phyloP scores from a whole-genome alignment of 495 filamentous ascomycete genomes.

The Podospora australis region DNA sequence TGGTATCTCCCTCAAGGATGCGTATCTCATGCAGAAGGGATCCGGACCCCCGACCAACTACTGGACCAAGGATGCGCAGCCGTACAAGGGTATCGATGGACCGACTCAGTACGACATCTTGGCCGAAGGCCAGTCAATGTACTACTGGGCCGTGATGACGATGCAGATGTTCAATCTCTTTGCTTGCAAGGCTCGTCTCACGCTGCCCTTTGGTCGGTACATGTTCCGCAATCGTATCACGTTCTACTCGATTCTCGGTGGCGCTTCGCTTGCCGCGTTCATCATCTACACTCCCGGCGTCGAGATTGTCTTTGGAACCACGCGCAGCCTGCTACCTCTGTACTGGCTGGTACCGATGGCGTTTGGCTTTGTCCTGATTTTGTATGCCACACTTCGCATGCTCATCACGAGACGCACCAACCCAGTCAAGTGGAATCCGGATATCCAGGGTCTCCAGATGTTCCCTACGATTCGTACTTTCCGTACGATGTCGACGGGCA shows the following conservation, averaged over 20 bases:
- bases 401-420: slow-evolving; percentile 16
- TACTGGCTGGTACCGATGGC: slow-evolving; percentile 15
- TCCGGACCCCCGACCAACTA: slow-evolving; percentile 21
- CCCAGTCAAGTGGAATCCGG: slow-evolving; percentile 26
- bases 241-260: slow-evolving; percentile 23
- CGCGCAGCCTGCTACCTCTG: slow-evolving; percentile 11
- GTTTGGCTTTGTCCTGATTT: slow-evolving; percentile 12
- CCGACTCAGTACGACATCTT: slow-evolving; percentile 25
- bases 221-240: slow-evolving; percentile 17
- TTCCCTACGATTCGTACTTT: slow-evolving; percentile 24
- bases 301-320: slow-evolving; percentile 15
- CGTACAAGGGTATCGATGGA: slow-evolving; percentile 25
- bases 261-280: slow-evolving; percentile 15
- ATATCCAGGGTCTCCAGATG: slow-evolving; percentile 26
- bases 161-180: slow-evolving; percentile 25
- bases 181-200: slow-evolving; percentile 14
- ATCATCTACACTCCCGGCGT: slow-evolving; percentile 18
- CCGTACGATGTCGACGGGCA: slow-evolving; percentile 8
- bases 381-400: slow-evolving; percentile 15
- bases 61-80: slow-evolving; percentile 17
- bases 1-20: slow-evolving; percentile 11
- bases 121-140: slow-evolving; percentile 28
- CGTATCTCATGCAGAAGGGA: slow-evolving; percentile 25
- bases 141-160: slow-evolving; percentile 31
- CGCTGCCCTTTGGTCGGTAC: slow-evolving; percentile 14